Evolutionary conservation across 805 yeast species (phyloP), one percentile per base, ranked within the genome.

Genomic region (Suhomyces faveliae): DNA sequence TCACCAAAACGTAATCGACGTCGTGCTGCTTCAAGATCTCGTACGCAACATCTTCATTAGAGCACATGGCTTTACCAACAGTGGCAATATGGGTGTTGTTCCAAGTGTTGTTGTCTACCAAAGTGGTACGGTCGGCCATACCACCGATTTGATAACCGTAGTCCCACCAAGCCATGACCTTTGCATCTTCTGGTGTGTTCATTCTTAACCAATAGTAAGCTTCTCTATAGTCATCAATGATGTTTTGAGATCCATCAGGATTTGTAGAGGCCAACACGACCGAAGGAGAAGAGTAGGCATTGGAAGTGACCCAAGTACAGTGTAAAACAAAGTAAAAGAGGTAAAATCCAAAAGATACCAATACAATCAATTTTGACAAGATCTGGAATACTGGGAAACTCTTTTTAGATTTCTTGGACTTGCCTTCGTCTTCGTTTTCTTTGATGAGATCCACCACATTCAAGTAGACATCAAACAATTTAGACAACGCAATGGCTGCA

Each of bases 131-230:
- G 71, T 94, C 99, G 40, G 99, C 99, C 98, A 94, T 94, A 53
- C 99, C 99, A 59, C 99, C 99, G 61, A 94, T 94, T 75, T 94
- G 99, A 70, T 94, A 94, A 47, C 99, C 99, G 64, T 95, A 95
- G 75, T 95, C 99, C 99, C 99, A 94, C 99, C 99, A 94, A 9
- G 97, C 85, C 86, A 95, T 89, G 51, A 94, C 87, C 68, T 88
- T 91, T 29, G 97, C 87, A 65, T 94, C 98, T 66, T 94, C 97
- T 3, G 87, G 83, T 0, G 99, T 94, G 73, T 94, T 94, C 96
- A 92, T 91, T 63, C 99, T 84, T 59, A 94, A 76, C 99, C 99
- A 94, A 68, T 92, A 94, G 74, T 94, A 94, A 9, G 98, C 99
- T 76, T 94, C 99, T 71, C 99, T 84, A 77, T 85, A 94, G 69